Evolutionary conservation across 176 grass and related monocot species (phyloP).

Genomic region (Areca catechu): DNA sequence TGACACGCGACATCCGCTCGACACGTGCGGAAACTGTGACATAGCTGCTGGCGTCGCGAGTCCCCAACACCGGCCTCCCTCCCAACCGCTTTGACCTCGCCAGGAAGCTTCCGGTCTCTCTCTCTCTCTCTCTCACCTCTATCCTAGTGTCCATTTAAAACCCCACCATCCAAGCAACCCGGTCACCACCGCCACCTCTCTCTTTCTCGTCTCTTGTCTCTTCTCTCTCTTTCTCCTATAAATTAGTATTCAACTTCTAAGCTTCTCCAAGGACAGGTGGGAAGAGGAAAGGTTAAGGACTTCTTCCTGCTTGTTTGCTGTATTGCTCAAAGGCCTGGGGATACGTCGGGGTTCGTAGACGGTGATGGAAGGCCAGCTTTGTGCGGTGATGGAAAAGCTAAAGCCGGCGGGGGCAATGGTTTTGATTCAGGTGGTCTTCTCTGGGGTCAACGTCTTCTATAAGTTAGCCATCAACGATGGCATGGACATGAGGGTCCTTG

Average conservation of each 20-base stretch:
- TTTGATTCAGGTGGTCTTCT: constrained; percentile 48
- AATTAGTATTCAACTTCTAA: not conserved
- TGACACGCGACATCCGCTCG: constrained; percentile 18
- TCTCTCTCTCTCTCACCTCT: constrained; percentile 5
- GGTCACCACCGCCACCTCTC: too few species aligned
- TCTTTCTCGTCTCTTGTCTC: not conserved
- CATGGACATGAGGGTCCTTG: constrained; percentile 73
- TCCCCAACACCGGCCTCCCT: not conserved
- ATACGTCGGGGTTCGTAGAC: too few species aligned
- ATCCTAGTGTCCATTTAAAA: constrained; percentile 7
- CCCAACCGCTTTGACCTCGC: not conserved
- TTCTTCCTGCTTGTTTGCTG: too few species aligned
- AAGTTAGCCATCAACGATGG: constrained; percentile 82
- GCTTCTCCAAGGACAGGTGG: too few species aligned
- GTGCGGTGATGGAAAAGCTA: constrained; percentile 22
- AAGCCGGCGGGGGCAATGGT: constrained; percentile 58
- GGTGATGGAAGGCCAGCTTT: too few species aligned
- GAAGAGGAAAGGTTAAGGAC: too few species aligned
- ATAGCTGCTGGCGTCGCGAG: too few species aligned
- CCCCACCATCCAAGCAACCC: constrained; percentile 4
- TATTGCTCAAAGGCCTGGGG: too few species aligned
- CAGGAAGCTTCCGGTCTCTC: constrained; percentile 8
- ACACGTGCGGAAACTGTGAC: not conserved
- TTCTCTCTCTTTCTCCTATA: not conserved
- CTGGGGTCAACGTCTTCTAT: constrained; percentile 77